Evolutionary conservation across 106 monocot species (phyloP), one percentile per base, ranked within the genome.

Genomic region (Phalaenopsis aphrodite): DNA sequence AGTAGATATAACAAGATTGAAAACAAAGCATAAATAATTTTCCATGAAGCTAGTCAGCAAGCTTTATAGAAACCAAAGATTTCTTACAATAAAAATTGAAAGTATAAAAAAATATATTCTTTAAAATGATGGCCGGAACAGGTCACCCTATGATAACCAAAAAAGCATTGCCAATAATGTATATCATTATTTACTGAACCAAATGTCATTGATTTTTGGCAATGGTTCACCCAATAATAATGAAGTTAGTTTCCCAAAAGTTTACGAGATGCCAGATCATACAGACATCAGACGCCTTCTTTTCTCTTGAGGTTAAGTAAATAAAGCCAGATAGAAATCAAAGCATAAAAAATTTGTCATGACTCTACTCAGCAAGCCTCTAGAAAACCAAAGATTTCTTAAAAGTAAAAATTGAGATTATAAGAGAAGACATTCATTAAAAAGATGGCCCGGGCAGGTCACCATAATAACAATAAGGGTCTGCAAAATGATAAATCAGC

Each of bases 181-280:
- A 21, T 0, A n/a, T 64, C 81, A 75, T 75, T 75, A 65, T 87
- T 82, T 81, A 79, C 64, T 87, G 87, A 89, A 85, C 78, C 72
- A 81, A 71, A 58, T 77, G 68, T 65, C 79, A 77, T 78, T 21
- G 19, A 80, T 46, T 43, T 10, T 11, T 12, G 41, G 11, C 76
- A 82, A 80, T 80, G 79, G 82, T 80, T 91, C 85, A 83, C 83
- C 85, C 76, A 83, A 88, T 38, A 87, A 81, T 81, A 89, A 61
- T 81, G 82, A 24, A 61, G 45, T 55, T 73, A 7, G 15, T 91
- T 66, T 87, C 74, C 83, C 81, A 85, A 81, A 82, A 85, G 77
- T 81, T 77, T 79, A 66, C 42, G 79, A 78, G 83, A 73, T 81
- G 21, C 47, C 81, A 79, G 82, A 45, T 80, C 45, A 76, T 56